phyloP scores from a whole-genome alignment of 2,329 filamentous ascomycete species.

The Sarocladiaceae sp. region DNA sequence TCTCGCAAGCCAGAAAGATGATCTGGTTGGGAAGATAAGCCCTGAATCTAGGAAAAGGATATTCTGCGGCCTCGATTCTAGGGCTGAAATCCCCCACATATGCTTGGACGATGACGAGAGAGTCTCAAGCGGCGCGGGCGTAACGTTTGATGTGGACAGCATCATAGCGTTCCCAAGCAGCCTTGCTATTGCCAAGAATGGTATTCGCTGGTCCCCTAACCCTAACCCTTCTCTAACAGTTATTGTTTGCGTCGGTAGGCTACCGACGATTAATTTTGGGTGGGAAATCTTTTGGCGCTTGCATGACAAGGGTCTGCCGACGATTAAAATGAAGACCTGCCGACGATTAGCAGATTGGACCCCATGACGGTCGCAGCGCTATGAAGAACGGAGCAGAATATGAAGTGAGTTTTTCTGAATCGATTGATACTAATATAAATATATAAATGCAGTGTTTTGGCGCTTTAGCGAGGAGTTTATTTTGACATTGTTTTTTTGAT shows the following conservation, averaged over 20 bases:
- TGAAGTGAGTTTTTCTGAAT: neutral
- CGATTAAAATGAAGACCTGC: neutral
- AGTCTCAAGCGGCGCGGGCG: no score
- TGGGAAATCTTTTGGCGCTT: neutral
- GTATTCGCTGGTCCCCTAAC: no score
- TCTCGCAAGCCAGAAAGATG: no score
- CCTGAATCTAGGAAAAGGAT: no score
- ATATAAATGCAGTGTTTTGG: neutral
- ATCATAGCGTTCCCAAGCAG: no score
- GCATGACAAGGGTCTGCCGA: neutral
- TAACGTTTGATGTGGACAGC: no score
- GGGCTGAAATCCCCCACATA: no score
- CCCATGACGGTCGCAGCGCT: neutral
- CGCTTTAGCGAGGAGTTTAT: neutral
- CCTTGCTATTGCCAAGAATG: no score
- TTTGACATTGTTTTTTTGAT: constrained; percentile 1
- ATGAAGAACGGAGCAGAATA: neutral
- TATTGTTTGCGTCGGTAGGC: neutral
- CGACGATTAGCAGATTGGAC: neutral
- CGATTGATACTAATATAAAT: neutral
- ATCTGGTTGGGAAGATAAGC: no score
- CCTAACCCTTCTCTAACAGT: neutral
- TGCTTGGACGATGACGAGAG: no score
- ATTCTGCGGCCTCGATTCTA: no score
- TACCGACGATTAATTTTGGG: neutral